Evolutionary conservation across 805 yeast genomes (phyloP), one percentile per base, ranked within the genome.

Genomic region (Suhomyces xylopsoci): DNA sequence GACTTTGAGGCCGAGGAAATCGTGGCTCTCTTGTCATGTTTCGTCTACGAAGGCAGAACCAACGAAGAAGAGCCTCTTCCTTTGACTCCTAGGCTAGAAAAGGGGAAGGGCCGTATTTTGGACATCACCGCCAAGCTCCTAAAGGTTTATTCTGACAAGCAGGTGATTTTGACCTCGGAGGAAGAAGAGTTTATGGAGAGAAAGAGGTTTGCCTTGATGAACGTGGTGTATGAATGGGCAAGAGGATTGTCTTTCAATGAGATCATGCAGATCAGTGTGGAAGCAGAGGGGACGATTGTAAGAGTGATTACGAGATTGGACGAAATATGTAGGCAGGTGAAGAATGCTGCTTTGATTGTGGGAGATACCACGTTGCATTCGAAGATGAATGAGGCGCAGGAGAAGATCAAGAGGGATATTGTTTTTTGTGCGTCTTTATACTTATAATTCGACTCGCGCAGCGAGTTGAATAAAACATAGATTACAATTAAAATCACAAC

Each of bases 181-280:
- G 98, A 93, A 61, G 87, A 85, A 48, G 88, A 87, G 54, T 94
- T 93, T 62, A 71, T 87, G 58, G 96, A 90, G 52, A 81, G 86
- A 57, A 86, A 90, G 61, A 77, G 98, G 59, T 94, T 94, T 69
- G 96, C 93, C 0, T 77, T 94, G 62, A 88, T 90, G 70, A 93
- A 91, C 66, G 97, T 90, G 10, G 97, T 93, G 4, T 94, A 93
- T 67, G 97, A 94, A 70, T 94, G 99, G 99, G 97, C 98, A 1
- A 79, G 96, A 58, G 99, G 99, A 2, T 80, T 75, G 86, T 80
- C 96, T 0, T 94, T 94, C 74, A 87, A 87, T 58, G 96, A 90
- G 53, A 93, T 94, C 58, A 94, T 92, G 87, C 86, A 83, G 54
- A 79, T 90, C 57, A 89, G 97, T 53, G 85, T 84, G 17, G 96